Evolutionary conservation across 768 basidiomycete species (phyloP), one percentile per base, ranked within the genome.

Genomic region (Termitomyces sp.): DNA sequence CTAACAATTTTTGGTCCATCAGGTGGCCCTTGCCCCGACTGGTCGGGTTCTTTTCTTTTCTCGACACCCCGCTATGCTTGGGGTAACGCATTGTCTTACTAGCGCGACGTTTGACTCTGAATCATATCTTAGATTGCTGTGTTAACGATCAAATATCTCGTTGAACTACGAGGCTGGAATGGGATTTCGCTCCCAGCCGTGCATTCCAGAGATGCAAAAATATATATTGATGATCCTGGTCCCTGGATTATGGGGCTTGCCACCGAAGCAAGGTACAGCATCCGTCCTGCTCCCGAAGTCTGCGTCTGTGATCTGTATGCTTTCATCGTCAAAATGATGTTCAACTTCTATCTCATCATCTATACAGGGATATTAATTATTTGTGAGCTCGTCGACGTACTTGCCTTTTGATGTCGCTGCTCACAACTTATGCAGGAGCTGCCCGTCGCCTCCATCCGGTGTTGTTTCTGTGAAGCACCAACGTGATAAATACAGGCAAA

Each of bases 211-310:
- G 96, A 97, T 63, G 88, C 93, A 30, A 92, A 89, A 69, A 92
- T 98, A 54, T 92, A 93, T 64, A 88, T 95, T 61, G 95, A 98
- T 64, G 95, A 98, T 70, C 93, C 95, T 45, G 95, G 95, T 36
- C 96, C 96, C 60, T 98, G 93, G 87, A 94, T 98, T 66, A 84
- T 98, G 71, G 95, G 92, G 37, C 78, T 96, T 41, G 85, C 92
- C 12, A 91, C 91, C 1, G 89, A 95, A 68, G 88, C 90, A 8
- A 81, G 92, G 59, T 89, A 93, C 69, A 82, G 89, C 63, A 77
- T 93, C 20, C 79, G 88, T 30, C 82, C 88, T 9, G 76, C 86
- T 1, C 77, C 89, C 0, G 96, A 98, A 68, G 87, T 95, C 34
- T 93, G 91, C 68, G 78, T 97, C 44, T 86, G 91, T 64, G 93